A percentile compares a stretch with the other conserved stretches of the same genome.
Evolutionary conservation across 2,329 filamentous ascomycete species (phyloP).

Genomic region (Fusarium sarcochroum): DNA sequence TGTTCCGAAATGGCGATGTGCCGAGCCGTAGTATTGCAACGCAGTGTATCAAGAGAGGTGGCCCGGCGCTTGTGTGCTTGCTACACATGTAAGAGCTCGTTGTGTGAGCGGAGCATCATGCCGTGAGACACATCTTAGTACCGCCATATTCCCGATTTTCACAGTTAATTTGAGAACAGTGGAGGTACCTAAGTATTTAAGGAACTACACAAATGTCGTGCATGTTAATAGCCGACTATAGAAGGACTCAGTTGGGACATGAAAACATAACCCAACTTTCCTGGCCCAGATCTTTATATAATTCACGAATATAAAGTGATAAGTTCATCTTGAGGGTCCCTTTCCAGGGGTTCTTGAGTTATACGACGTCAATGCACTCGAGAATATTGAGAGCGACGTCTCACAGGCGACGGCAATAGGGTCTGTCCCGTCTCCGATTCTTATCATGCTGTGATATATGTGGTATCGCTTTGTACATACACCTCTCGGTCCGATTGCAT

Average conservation of each 20-base stretch:
- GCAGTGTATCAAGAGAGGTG: neutral
- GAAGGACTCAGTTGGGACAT: too few species aligned
- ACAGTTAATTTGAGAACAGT: too few species aligned
- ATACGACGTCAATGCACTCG: neutral
- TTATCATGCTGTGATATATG: neutral
- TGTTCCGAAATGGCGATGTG: neutral
- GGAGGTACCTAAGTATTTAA: too few species aligned
- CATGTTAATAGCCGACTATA: too few species aligned
- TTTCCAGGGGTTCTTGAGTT: too few species aligned
- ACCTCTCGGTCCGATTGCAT: neutral
- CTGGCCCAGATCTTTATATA: too few species aligned
- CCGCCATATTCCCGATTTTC: too few species aligned
- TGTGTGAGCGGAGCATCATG: neutral
- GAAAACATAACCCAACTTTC: too few species aligned
- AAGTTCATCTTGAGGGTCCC: too few species aligned
- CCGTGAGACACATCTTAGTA: too few species aligned
- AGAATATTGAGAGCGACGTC: neutral
- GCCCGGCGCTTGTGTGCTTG: neutral
- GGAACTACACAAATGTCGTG: too few species aligned
- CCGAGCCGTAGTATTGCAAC: neutral
- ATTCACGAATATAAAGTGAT: too few species aligned
- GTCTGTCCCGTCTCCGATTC: neutral
- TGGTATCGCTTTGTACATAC: neutral
- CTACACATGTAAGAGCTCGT: neutral
- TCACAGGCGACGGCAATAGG: neutral